These are phyloP conservation scores for Gentiana dahurica DNA, from an alignment of 257 asterid genomes.

Conservation along the genomic window DNA sequence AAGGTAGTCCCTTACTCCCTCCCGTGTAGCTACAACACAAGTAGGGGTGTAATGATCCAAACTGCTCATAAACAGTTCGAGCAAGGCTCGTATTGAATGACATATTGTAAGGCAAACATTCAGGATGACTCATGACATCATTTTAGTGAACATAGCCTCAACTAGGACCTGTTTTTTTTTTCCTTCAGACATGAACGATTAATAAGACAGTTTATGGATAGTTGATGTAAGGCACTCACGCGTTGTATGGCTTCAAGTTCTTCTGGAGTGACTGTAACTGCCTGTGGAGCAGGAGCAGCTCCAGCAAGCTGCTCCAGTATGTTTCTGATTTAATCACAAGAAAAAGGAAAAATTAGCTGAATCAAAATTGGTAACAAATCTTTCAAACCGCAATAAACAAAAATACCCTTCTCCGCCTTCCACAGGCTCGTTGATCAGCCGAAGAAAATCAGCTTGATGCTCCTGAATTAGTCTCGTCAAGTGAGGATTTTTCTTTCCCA, in stretches of 20 bases:
- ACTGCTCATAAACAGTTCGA: no score
- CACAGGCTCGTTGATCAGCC: constrained; percentile 70
- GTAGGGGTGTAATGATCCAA: no score
- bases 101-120: no score
- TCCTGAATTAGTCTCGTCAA: constrained; percentile 68
- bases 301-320: constrained; percentile 52
- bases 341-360: not conserved
- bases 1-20: no score
- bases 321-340: constrained; percentile 22
- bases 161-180: no score
- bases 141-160: no score
- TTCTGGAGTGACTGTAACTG: constrained; percentile 44
- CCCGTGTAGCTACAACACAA: no score
- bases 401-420: constrained; percentile 79
- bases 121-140: no score
- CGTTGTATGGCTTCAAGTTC: constrained; percentile 71
- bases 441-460: constrained; percentile 80
- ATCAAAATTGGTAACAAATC: no score
- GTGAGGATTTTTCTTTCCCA: constrained; percentile 81
- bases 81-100: no score
- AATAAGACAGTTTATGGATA: no score
- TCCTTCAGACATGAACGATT: no score
- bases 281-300: constrained; percentile 49
- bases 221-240: constrained; percentile 23
- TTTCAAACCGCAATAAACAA: not conserved